Evolutionary conservation across 306 rosid species (phyloP).

Genomic region (Cicer cuneatum): DNA sequence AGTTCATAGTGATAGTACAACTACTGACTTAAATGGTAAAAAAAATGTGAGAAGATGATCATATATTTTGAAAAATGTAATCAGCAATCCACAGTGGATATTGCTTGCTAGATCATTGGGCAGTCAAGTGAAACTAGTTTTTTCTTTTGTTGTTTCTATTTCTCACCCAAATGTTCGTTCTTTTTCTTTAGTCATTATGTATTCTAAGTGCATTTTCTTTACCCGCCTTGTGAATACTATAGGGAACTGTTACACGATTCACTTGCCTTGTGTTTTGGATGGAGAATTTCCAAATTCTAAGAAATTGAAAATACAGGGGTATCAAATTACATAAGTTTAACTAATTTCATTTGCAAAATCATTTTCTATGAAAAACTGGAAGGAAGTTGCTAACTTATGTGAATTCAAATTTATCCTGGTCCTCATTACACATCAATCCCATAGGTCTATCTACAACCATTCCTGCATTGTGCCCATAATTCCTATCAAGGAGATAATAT

Average conservation of each 20-base stretch:
- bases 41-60: constrained; percentile 17
- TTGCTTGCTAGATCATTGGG: constrained; percentile 33
- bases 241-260: constrained; percentile 7
- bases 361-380: no score
- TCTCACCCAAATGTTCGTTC: neutral
- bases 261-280: no score
- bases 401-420: no score
- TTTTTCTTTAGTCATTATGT: constrained; percentile 20
- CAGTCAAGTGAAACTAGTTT: constrained; percentile 9
- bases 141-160: constrained; percentile 19
- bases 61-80: constrained; percentile 14
- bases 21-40: neutral
- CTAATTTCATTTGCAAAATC: no score
- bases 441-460: no score
- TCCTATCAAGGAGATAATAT: no score
- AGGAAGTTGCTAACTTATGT: no score
- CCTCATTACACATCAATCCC: no score
- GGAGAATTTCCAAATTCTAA: no score
- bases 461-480: no score
- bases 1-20: neutral
- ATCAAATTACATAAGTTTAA: no score
- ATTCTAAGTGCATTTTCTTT: neutral
- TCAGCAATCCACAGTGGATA: constrained; percentile 10
- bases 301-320: neutral
- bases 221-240: neutral